Conservation (phyloP, 1,139 yeast species). For the Debaryomyces subglobosus region DNA sequence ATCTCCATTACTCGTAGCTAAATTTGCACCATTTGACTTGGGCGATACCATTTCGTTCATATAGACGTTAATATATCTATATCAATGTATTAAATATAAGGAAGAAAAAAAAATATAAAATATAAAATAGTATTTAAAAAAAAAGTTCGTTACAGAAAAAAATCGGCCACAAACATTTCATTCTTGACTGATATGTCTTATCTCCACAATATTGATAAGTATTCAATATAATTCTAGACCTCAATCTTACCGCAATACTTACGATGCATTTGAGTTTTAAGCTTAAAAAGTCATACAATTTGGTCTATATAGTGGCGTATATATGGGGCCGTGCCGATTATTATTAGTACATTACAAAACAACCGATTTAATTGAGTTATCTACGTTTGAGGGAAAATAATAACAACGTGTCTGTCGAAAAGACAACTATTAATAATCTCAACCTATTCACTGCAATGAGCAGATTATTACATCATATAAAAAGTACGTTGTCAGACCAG, state of each 20-base stretch:
- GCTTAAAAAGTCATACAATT: not conserved
- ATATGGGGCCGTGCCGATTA: not conserved
- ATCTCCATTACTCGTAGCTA: not conserved
- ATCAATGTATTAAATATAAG: not conserved
- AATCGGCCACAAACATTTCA: conserved; percentile 3
- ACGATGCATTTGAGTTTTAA: not conserved
- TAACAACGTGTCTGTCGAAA: not conserved
- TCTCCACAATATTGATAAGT: conserved; percentile 5
- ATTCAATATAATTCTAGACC: conserved; percentile 1
- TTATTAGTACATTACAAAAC: not conserved
- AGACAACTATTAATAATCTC: not conserved
- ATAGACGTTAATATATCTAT: not conserved
- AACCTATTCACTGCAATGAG: not conserved
- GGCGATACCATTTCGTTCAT: conserved; percentile 3
- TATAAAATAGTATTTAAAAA: not conserved
- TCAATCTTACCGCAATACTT: not conserved
- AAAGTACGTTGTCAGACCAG: not conserved
- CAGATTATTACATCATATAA: not conserved
- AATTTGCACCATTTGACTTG: not conserved
- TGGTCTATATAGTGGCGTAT: conserved; percentile 1
- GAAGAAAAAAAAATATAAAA: not conserved
- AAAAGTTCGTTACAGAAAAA: not conserved
- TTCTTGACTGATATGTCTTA: not conserved
- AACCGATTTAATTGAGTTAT: not conserved
- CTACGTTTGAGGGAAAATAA: not conserved